These are phyloP conservation scores for Botrytis pseudocinerea DNA, from an alignment of 2,329 filamentous ascomycete species.

Conservation along the genomic window DNA sequence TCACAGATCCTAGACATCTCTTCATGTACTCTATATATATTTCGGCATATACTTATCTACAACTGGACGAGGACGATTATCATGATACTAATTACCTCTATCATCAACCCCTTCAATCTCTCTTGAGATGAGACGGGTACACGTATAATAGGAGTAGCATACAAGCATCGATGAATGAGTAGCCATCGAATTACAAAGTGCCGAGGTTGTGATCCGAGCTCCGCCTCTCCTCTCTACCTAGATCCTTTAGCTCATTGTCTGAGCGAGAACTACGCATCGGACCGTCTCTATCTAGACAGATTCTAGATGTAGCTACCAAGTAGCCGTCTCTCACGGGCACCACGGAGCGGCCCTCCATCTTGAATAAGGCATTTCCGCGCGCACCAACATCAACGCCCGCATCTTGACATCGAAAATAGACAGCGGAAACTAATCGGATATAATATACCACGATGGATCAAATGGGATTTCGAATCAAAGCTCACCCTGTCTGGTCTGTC, in stretches of 20 bases:
- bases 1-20: background rate
- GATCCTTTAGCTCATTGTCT: background rate
- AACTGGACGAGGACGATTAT: background rate
- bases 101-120: background rate
- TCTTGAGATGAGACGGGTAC: background rate
- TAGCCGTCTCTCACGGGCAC: background rate
- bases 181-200: background rate
- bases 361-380: background rate
- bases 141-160: background rate
- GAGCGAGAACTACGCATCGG: background rate
- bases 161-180: background rate
- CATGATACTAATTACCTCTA: background rate
- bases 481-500: background rate
- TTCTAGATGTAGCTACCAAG: background rate
- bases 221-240: background rate
- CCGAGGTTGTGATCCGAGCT: background rate
- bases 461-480: background rate
- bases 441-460: background rate
- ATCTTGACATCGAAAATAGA: background rate
- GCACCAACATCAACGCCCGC: background rate
- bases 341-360: conserved; percentile 4
- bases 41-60: background rate
- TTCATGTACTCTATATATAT: background rate
- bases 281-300: background rate
- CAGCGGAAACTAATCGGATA: background rate